Conservation (phyloP, 495 filamentous ascomycete species). For the Penicillium diatomitis region DNA sequence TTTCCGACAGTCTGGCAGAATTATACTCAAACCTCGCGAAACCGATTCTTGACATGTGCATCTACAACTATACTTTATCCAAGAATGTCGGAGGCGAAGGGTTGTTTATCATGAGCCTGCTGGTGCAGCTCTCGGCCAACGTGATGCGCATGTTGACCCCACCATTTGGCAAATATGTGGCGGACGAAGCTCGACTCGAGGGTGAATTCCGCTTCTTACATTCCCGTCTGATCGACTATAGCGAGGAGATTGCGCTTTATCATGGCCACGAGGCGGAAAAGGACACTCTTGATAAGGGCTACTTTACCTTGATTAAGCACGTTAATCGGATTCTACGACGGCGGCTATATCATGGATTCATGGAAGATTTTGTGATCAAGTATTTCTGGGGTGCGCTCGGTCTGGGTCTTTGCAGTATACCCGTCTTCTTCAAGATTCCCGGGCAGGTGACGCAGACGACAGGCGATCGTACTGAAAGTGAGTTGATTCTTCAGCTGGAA, state of each 20-base stretch:
- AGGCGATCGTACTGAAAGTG: slow-evolving; percentile 86
- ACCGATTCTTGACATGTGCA: slow-evolving; percentile 85
- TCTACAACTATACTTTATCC: slow-evolving; percentile 90
- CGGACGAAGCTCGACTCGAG: slow-evolving; percentile 88
- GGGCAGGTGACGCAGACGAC: slow-evolving; percentile 62
- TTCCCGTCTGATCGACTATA: slow-evolving; percentile 86
- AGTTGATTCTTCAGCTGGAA: slow-evolving; percentile 10
- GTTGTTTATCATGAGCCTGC: slow-evolving; percentile 82
- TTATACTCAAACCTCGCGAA: slow-evolving; percentile 97
- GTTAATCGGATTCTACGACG: slow-evolving; percentile 89
- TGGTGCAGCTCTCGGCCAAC: slow-evolving; percentile 86
- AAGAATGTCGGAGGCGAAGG: slow-evolving; percentile 92
- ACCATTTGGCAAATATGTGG: slow-evolving; percentile 97
- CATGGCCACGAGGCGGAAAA: slow-evolving; percentile 93
- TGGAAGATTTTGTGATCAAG: slow-evolving; percentile 99
- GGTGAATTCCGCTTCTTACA: slow-evolving; percentile 96
- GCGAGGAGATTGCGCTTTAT: slow-evolving; percentile 90
- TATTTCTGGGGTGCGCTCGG: slow-evolving; percentile 98
- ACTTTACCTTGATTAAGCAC: slow-evolving; percentile 97
- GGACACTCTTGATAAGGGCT: slow-evolving; percentile 93
- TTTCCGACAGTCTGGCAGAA: slow-evolving; percentile 90
- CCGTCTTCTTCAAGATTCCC: slow-evolving; percentile 91
- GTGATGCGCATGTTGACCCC: slow-evolving; percentile 93
- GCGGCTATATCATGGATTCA: slow-evolving; percentile 89
- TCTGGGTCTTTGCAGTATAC: slow-evolving; percentile 86